These are phyloP conservation scores for Plasmodium relictum DNA, from an alignment of 169 alveolate species.

Conservation along the genomic window DNA sequence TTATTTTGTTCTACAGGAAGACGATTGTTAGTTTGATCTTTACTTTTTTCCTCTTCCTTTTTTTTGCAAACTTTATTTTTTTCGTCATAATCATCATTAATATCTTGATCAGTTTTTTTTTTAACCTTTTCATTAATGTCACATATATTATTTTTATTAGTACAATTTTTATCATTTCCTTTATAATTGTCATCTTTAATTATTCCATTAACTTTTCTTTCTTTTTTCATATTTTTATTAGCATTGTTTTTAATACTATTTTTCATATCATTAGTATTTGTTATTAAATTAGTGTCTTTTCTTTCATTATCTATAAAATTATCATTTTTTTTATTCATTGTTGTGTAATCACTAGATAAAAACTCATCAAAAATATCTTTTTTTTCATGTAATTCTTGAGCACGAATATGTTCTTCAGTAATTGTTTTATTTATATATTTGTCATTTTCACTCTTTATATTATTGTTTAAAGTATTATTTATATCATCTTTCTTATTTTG, in stretches of 20 bases:
- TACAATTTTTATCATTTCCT: neutral
- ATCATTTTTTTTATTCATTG: constrained; percentile 2
- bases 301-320: constrained; percentile 4
- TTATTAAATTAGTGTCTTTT: neutral
- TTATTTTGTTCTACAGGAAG: constrained; percentile 1
- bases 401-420: neutral
- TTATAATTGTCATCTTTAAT: neutral
- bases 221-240: neutral
- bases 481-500: constrained; percentile 24
- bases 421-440: neutral
- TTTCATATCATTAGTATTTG: neutral
- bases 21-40: neutral
- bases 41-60: neutral
- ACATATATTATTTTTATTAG: neutral
- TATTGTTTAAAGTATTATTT: constrained; percentile 15
- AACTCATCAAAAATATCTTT: constrained; percentile 48
- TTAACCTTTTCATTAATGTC: too few species aligned
- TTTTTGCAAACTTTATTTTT: neutral
- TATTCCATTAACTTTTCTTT: neutral
- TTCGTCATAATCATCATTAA: too few species aligned
- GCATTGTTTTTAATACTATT: neutral
- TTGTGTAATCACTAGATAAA: constrained; percentile 17
- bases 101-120: too few species aligned
- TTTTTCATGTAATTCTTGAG: constrained; percentile 10
- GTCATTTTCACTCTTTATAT: neutral